Percentiles rank a stretch among this genome's conserved stretches.
Evolutionary conservation across 345 rosid species (phyloP).

Genomic region (Acer campestre): DNA sequence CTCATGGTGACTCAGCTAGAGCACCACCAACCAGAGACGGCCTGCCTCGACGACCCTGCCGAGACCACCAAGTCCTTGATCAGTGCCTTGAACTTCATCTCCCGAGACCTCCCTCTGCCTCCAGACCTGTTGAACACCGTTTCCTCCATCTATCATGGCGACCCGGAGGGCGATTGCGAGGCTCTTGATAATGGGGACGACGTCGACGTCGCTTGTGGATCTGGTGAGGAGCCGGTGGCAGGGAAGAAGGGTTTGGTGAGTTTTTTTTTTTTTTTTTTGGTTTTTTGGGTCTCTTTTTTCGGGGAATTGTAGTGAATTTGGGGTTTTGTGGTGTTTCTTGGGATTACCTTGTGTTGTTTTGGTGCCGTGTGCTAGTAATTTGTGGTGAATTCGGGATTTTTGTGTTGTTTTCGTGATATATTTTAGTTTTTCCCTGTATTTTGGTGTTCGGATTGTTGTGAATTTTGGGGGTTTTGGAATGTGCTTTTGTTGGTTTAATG

Average conservation of each 20-base stretch:
- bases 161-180: conserved; percentile 16
- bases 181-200: conserved; percentile 16
- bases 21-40: conserved; percentile 35
- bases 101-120: conserved; percentile 91
- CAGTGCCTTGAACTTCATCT: conserved; percentile 80
- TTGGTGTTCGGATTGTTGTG: no score
- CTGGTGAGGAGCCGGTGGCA: conserved; percentile 19
- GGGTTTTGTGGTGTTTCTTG: conserved; percentile 14
- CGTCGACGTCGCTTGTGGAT: conserved; percentile 26
- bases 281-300: conserved; percentile 16
- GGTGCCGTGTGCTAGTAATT: no score
- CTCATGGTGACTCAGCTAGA: conserved; percentile 76
- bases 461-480: neutral
- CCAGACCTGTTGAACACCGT: conserved; percentile 63
- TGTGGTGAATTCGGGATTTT: conserved; percentile 5
- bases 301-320: conserved; percentile 26
- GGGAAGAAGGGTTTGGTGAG: conserved; percentile 44
- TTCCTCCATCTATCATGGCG: conserved; percentile 64
- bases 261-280: neutral
- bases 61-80: conserved; percentile 75
- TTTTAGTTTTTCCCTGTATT: no score
- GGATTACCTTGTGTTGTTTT: neutral
- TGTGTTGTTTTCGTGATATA: neutral
- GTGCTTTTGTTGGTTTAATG: conserved; percentile 12
- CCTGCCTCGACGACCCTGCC: conserved; percentile 42